phyloP scores from a whole-genome alignment of 2,329 filamentous ascomycete species.

The Cladophialophora exuberans region DNA sequence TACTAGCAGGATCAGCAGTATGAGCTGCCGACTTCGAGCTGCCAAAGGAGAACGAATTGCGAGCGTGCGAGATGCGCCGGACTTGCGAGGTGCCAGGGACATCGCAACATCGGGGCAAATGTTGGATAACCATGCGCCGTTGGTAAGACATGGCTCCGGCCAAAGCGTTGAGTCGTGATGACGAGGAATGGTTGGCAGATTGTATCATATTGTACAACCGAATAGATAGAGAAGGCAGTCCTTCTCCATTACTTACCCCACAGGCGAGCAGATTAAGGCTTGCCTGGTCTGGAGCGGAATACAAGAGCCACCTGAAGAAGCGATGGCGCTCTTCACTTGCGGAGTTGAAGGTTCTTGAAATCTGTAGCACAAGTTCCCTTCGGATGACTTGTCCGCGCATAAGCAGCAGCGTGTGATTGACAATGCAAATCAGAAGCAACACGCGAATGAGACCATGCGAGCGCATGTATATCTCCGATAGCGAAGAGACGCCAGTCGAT shows the following conservation, averaged over 20 bases:
- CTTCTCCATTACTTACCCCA: constrained; percentile 7
- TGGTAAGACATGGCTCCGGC: constrained; percentile 25
- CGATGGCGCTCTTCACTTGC: background rate
- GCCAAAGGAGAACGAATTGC: constrained; percentile 28
- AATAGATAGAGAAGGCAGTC: constrained; percentile 9
- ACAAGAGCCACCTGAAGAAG: constrained; percentile 2
- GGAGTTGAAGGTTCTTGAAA: background rate
- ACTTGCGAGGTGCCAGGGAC: constrained; percentile 14
- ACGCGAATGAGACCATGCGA: background rate
- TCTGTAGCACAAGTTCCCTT: background rate
- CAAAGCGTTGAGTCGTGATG: constrained; percentile 19
- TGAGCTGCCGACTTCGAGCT: constrained; percentile 31
- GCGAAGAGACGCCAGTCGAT: background rate
- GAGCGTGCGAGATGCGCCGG: constrained; percentile 14
- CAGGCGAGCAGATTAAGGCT: background rate
- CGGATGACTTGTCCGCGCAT: background rate
- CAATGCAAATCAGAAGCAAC: background rate
- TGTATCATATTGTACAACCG: constrained; percentile 16
- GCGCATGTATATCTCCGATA: background rate
- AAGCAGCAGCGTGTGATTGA: background rate
- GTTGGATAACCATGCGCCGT: constrained; percentile 25
- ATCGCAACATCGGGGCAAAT: constrained; percentile 26
- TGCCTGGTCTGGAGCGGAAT: constrained; percentile 1
- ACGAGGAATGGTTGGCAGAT: constrained; percentile 3
- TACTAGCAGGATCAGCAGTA: constrained; percentile 30